Base-by-base conservation (phyloP, 306 rosid species). In the Cucurbita ficifolia region DNA sequence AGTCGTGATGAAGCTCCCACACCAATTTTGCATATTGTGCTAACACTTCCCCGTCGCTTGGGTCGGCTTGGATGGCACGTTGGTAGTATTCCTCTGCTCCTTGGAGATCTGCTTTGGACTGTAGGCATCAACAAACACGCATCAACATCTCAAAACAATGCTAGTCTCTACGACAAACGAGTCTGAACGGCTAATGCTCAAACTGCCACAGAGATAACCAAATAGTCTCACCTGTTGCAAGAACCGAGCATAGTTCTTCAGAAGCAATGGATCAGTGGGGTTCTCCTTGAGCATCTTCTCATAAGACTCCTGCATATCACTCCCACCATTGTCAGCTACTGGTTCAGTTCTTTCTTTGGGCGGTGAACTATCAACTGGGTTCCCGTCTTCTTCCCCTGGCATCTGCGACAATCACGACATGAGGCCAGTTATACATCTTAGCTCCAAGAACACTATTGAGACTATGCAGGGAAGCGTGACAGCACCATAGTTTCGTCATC, bases 1-100 rank as follows among this genome's bases (percentile, higher is more conserved):
- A 59, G 77, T 91, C 96, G 64, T 49, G 90, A 80, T 89, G 89
- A 79, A 78, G 87, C 67, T 95, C 92, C 97, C 97, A 95, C 65
- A 76, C 87, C 60, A 95, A 82, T 62, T 77, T 80, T 65, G 96
- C 99, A 80, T 85, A 89, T 70, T 87, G 84, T 3, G 90, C 82
- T 16, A 86, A 72, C 48, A 76, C 69, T 84, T 88, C 90, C 53
- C 97, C 95, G 9, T 88, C 88, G 10, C 74, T 29, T 3, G 96
- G 97, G 84, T 86, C 88, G 13, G 87, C 88, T 79, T 58, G 73
- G 56, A 86, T 68, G 45, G 92, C 90, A 17, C 79, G 88, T 3
- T 79, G 67, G 75, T 88, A 89, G 78, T 75, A 85, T 53, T 87
- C 78, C 81, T 91, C 89, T 45, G 96, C 96, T 40, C 85, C 84